Evolutionary conservation across 2,329 filamentous ascomycete species (phyloP).

Genomic region (Sclerotiophoma versabilis): DNA sequence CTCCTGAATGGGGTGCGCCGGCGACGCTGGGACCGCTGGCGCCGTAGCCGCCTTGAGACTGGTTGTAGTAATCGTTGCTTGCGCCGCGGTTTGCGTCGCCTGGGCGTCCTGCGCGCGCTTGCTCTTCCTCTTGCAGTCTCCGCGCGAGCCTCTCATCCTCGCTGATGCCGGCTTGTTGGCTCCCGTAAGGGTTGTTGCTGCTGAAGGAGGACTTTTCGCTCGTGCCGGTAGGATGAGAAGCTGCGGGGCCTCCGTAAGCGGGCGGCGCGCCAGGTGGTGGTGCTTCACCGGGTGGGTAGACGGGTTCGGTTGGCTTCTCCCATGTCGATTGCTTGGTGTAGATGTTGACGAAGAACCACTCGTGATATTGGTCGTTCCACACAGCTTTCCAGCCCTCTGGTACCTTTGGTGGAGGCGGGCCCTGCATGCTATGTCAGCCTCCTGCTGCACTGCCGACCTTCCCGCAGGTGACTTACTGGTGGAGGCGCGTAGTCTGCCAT

Average conservation of each 20-base stretch:
- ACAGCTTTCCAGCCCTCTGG: slow-evolving; percentile 86
- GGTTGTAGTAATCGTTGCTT: slow-evolving; percentile 58
- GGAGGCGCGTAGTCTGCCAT: slow-evolving; percentile 50
- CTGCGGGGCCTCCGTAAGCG: slow-evolving; percentile 43
- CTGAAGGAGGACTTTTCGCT: slow-evolving; percentile 55
- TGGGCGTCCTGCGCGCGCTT: slow-evolving; percentile 61
- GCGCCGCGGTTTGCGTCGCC: slow-evolving; percentile 55
- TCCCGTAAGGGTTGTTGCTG: slow-evolving; percentile 74
- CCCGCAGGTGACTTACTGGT: slow-evolving; percentile 29
- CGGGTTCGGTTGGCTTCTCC: slow-evolving; percentile 79
- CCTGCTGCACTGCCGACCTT: neutral
- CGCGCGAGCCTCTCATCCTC: slow-evolving; percentile 79
- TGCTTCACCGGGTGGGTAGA: slow-evolving; percentile 61
- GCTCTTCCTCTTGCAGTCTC: slow-evolving; percentile 82
- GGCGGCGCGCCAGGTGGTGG: slow-evolving; percentile 71
- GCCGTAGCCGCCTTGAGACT: slow-evolving; percentile 18
- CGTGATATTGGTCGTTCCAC: slow-evolving; percentile 85
- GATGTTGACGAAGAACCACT: slow-evolving; percentile 94
- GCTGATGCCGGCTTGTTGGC: slow-evolving; percentile 49
- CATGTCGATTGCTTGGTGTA: slow-evolving; percentile 90
- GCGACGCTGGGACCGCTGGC: slow-evolving; percentile 13
- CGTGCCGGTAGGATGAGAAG: slow-evolving; percentile 35
- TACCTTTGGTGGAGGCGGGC: slow-evolving; percentile 65
- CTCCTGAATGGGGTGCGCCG: slow-evolving; percentile 5
- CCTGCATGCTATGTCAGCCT: slow-evolving; percentile 34